Evolutionary conservation across 257 asterid species (phyloP), one percentile per base, ranked within the genome.

Genomic region (Leptodermis oblonga): DNA sequence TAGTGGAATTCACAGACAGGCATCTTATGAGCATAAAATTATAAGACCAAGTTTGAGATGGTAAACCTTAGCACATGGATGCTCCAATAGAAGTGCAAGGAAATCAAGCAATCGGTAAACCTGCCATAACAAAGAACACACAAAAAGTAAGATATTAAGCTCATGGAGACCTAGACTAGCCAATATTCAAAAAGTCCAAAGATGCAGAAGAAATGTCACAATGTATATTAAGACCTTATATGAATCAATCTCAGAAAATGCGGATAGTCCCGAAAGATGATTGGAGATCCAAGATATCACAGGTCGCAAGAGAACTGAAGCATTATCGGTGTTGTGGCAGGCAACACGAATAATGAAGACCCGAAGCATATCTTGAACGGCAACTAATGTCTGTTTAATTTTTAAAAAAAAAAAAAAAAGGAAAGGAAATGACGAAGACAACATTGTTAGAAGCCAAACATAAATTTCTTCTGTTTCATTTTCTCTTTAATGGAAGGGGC

Each of bases 61-160:
- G 5, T 37, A 67, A 71, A 93, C 99, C 97, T 94, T 91, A 36
- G 97, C 96, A 81, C 79, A 76, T 60, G 97, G 97, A 80, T 94
- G 99, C 79, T 94, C 97, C 85, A 89, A 74, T 67, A 94, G 80
- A 78, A 85, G 78, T 64, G 89, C 83, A 60, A 91, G 77, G 81
- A 91, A 94, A 73, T 80, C 81, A 54, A 94, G 96, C 73, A 87
- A 48, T 55, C 80, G 91, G 74, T 87, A 82, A 61, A 89, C 85
- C 97, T 93, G 85, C 65, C 45, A 73, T 71, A 37, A 23, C 62
- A 70, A 37, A 63, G 30, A 11, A 5, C 7, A 23, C 69, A 72
- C 67, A 15, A 1, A 30, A 70, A 66, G 46, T 60, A 76, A 68
- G 64, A 75, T 63, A 23, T 61, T 53, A 55, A 63, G 77, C 43